Evolutionary conservation across 768 basidiomycete species (phyloP).

Genomic region (Mycena floridula): DNA sequence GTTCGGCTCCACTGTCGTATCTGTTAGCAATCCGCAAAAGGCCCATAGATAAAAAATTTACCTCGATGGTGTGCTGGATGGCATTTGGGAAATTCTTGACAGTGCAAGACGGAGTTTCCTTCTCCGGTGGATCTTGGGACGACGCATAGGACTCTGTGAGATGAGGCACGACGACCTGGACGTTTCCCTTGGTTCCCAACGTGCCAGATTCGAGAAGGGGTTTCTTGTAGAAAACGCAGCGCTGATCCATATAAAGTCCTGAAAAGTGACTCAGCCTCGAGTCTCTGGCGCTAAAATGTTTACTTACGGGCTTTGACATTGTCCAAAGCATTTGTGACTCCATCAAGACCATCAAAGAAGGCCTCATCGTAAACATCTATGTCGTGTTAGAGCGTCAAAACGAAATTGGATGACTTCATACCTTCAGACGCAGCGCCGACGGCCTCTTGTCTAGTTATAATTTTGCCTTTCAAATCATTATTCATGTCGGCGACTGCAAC

Average conservation of each 20-base stretch:
- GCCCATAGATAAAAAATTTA: conserved; percentile 22
- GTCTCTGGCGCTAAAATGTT: not conserved
- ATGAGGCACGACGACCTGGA: conserved; percentile 91
- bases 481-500: conserved; percentile 95
- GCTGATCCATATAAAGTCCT: conserved; percentile 98
- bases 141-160: conserved; percentile 95
- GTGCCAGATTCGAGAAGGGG: conserved; percentile 96
- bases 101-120: conserved; percentile 93
- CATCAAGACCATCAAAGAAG: conserved; percentile 86
- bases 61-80: conserved; percentile 97
- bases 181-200: conserved; percentile 96
- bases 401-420: conserved; percentile 23
- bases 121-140: conserved; percentile 98
- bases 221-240: conserved; percentile 95
- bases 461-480: conserved; percentile 80
- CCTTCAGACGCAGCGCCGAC: conserved; percentile 93
- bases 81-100: conserved; percentile 99
- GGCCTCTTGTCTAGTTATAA: conserved; percentile 83
- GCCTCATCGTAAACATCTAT: conserved; percentile 81
- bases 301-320: conserved; percentile 90
- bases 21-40: not conserved
- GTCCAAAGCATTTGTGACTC: conserved; percentile 96
- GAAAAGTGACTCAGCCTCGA: not conserved
- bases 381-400: conserved; percentile 6
- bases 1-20: conserved; percentile 78